phyloP scores from a whole-genome alignment of 345 rosid genomes.

The Eucalyptus polybractea region DNA sequence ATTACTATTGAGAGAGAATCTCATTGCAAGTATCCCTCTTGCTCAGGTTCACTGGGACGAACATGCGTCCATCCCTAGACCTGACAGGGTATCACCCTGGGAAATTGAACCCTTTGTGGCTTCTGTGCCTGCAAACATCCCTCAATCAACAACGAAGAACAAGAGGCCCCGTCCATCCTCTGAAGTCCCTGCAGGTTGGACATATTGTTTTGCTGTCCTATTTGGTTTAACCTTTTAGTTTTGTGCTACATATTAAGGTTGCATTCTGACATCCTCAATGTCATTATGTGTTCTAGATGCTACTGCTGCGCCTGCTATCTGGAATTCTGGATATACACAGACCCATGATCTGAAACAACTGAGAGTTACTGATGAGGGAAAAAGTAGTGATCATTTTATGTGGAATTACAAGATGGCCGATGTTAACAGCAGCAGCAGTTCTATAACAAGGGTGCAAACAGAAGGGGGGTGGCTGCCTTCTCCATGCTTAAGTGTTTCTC shows the following conservation, averaged over 20 bases:
- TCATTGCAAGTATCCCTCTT: not conserved
- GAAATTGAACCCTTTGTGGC: constrained; percentile 66
- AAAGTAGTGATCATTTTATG: constrained; percentile 22
- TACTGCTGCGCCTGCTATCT: constrained; percentile 35
- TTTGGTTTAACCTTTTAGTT: not conserved
- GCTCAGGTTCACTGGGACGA: constrained; percentile 94
- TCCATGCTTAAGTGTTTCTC: constrained; percentile 27
- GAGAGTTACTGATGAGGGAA: constrained; percentile 27
- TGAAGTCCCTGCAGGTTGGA: constrained; percentile 18
- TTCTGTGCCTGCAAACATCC: constrained; percentile 24
- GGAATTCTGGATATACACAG: constrained; percentile 41
- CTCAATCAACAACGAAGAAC: constrained; percentile 38
- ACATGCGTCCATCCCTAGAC: constrained; percentile 67
- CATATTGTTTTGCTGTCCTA: not conserved
- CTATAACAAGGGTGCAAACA: constrained; percentile 18
- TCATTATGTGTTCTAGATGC: not conserved
- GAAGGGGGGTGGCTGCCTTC: constrained; percentile 45
- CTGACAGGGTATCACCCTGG: constrained; percentile 90
- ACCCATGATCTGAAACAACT: constrained; percentile 36
- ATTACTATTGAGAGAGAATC: not conserved
- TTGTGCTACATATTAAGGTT: not conserved
- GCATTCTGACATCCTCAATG: not conserved
- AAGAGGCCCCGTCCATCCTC: constrained; percentile 60
- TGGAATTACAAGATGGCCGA: constrained; percentile 42
- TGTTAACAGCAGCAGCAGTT: constrained; percentile 16